Evolutionary conservation across 73 alveolate species (phyloP).

Genomic region (Durusdinium trenchii): DNA sequence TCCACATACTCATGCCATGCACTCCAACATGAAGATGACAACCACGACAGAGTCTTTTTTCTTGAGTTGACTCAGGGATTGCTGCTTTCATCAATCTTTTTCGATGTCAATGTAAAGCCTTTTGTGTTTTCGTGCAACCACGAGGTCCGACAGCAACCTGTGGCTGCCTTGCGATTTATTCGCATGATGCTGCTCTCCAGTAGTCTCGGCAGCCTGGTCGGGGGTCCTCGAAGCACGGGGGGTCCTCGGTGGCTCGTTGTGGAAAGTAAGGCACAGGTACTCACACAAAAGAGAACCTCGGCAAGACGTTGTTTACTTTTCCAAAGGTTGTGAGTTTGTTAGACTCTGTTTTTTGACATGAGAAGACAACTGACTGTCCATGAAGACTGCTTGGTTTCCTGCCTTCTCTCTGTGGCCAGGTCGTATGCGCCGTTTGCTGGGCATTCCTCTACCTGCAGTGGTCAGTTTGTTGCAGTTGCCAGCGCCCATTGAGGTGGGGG

Average conservation of each 20-base stretch:
- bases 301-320: no score
- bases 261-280: neutral
- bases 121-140: neutral
- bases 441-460: constrained; percentile 28
- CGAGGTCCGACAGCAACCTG: constrained; percentile 65
- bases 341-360: no score
- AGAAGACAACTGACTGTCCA: no score
- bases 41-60: neutral
- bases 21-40: neutral
- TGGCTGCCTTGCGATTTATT: constrained; percentile 42
- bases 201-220: constrained; percentile 34
- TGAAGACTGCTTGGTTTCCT: neutral
- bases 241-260: neutral
- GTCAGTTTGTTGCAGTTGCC: constrained; percentile 32
- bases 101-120: neutral
- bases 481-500: constrained; percentile 48
- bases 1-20: no score
- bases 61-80: neutral
- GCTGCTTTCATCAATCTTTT: neutral
- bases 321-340: no score
- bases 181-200: constrained; percentile 55
- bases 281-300: neutral
- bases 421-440: constrained; percentile 41
- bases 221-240: neutral
- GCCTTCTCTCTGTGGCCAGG: neutral